Base-by-base conservation (phyloP, 768 basidiomycete species). In the Cytidiella melzeri region DNA sequence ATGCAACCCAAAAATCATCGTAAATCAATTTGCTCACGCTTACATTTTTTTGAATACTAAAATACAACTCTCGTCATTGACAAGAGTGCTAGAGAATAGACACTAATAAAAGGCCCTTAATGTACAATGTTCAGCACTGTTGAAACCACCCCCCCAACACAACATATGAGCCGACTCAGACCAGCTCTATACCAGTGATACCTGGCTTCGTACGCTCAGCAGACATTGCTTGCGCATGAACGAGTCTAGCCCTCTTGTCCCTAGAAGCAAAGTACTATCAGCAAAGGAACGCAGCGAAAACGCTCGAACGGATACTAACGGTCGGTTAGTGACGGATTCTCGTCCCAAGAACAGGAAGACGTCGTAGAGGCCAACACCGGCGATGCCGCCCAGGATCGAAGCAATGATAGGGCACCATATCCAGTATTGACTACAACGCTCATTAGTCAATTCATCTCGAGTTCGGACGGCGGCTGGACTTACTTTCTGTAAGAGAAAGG, bases 371-470 rank as follows among this genome's bases (percentile, higher is more conserved):
- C 78, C 61, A 4, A 71, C 68, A 11, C 78, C 84, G 5, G 65
- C 59, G 51, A 77, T 70, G 43, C 72, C 81, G 23, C 84, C 84
- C 24, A 75, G 52, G 58, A 85, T 75, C 5, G 83, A 76, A 1
- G 67, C 81, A 34, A 83, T 63, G 19, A 83, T 58, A 3, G 82
- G 78, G 56, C 79, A 79, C 84, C 85, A 87, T 27, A 87, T 49
- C 84, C 84, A 87, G 58, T 86, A 87, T 48, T 87, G 83, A 56
- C 71, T 75, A 52, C 64, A 59, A 48, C 27, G 36, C 20, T 6
- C 36, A n/a, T n/a, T 25, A 15, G 18, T 18, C 7, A 26, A 5
- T 18, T 48, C 39, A 63, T 60, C 7, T 61, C 57, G 13, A n/a
- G 39, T 12, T 18, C 12, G 20, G 11, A 30, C 10, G 20, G 11